Percentiles rank a stretch among this genome's conserved stretches.
These are phyloP conservation scores for Sordaria brevicollis DNA, from an alignment of 495 filamentous ascomycete species.

Conservation along the genomic window DNA sequence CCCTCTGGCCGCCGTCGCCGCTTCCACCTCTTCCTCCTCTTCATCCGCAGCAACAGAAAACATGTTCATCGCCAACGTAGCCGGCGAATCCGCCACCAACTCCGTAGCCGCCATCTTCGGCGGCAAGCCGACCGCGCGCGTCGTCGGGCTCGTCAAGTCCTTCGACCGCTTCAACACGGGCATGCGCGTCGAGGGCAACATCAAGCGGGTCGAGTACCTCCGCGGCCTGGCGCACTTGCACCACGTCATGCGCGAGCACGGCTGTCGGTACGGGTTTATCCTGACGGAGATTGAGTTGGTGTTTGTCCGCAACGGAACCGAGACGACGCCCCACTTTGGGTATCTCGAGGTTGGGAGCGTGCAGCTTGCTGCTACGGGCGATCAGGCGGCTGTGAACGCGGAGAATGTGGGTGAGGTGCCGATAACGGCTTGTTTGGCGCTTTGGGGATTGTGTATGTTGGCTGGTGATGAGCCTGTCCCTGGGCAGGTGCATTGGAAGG, in stretches of 20 bases:
- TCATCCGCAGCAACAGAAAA: conserved; percentile 56
- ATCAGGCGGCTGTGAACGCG: neutral
- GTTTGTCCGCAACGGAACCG: conserved; percentile 69
- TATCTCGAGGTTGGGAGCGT: conserved; percentile 65
- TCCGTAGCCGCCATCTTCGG: conserved; percentile 48
- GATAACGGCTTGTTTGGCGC: conserved; percentile 44
- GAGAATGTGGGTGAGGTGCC: conserved; percentile 32
- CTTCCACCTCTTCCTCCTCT: conserved; percentile 38
- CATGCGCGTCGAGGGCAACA: conserved; percentile 73
- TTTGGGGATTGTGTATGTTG: conserved; percentile 60
- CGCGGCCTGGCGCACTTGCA: conserved; percentile 75
- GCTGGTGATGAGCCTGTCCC: conserved; percentile 62
- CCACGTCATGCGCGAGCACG: conserved; percentile 82
- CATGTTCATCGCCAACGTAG: conserved; percentile 54
- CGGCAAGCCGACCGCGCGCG: conserved; percentile 62
- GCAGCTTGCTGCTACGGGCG: conserved; percentile 33
- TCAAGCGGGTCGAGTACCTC: conserved; percentile 76
- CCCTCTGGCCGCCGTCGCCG: conserved; percentile 37
- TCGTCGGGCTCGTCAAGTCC: conserved; percentile 79
- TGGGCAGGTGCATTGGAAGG: conserved; percentile 56
- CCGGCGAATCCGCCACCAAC: conserved; percentile 28
- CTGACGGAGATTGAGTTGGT: conserved; percentile 91
- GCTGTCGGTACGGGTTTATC: conserved; percentile 88
- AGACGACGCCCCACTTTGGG: conserved; percentile 70
- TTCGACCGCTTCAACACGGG: conserved; percentile 91